Conservation (phyloP, 78 protist species). For the Speleostelium caveatum region DNA sequence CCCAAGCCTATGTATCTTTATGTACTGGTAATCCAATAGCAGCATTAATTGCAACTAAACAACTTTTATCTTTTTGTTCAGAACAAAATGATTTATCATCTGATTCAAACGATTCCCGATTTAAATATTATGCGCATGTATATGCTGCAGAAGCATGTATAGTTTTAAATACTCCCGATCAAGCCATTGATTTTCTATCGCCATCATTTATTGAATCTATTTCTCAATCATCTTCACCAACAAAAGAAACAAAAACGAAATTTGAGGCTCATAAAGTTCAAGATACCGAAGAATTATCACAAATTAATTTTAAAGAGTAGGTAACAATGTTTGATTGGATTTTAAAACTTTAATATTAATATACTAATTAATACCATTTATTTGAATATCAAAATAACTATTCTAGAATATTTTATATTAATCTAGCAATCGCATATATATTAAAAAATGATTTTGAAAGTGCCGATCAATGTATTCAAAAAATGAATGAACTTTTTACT, state of each 20-base stretch:
- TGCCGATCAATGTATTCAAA: constrained; percentile 24
- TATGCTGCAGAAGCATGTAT: constrained; percentile 67
- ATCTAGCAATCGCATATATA: constrained; percentile 50
- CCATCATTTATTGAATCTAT: constrained; percentile 34
- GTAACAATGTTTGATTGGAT: not conserved
- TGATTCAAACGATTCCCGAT: not conserved
- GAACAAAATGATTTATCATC: not conserved
- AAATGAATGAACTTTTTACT: not conserved
- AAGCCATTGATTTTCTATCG: constrained; percentile 48
- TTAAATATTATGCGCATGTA: constrained; percentile 46
- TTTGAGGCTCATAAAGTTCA: not conserved
- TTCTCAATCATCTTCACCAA: no score
- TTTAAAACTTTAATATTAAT: not conserved
- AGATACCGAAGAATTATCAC: not conserved
- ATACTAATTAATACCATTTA: not conserved
- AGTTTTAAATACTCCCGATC: constrained; percentile 23
- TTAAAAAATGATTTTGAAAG: constrained; percentile 35
- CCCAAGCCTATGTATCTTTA: constrained; percentile 50
- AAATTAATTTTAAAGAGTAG: not conserved
- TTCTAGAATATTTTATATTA: constrained; percentile 10
- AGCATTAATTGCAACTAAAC: constrained; percentile 10
- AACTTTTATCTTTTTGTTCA: constrained; percentile 6
- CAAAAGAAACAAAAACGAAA: not conserved
- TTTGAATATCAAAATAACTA: no score
- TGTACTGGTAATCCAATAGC: constrained; percentile 56